Evolutionary conservation across 1,284 basidiomycete species (phyloP), one percentile per base, ranked within the genome.

Genomic region (Trichosporon faecale): DNA sequence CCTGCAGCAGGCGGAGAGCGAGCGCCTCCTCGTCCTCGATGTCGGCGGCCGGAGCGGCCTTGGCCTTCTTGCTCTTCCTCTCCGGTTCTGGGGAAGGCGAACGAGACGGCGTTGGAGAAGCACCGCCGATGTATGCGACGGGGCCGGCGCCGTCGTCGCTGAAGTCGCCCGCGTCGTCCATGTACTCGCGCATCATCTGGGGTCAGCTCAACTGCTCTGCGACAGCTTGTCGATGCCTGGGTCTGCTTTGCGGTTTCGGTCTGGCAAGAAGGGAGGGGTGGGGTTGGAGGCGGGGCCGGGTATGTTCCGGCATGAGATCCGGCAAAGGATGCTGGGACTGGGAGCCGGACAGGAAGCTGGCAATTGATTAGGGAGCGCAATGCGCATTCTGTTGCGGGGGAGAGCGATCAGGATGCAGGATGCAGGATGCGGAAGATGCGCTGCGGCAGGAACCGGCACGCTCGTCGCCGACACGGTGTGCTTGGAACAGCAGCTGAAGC

Each of bases 21-120:
- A 84, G 70, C 68, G 77, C 81, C 72, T 83, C 83, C 68, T 83
- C 82, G 71, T 83, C 82, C 40, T 67, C 74, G 12, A 65, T 69
- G 23, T 29, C 70, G 64, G 71, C 70, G 21, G 37, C 35, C 3
- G 66, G 55, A 8, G 49, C 44, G 74, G 73, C 70, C 65, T 67
- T 67, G 35, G 25, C 12, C 68, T 69, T 74, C 69, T 70, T 72
- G 31, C 66, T 66, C 23, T 44, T 68, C 5, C 57, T 63, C 64
- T 70, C 65, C 3, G 67, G 52, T 65, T 68, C 60, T 7, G 72
- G 73, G 49, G 70, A 71, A 2, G 72, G 71, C 40, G 73, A 70
- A 12, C 61, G 63, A 11, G 74, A 75, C 1, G 63, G 49, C 33
- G 65, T 55, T 11, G 23, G 25, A 3, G 25, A 21, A 8, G 33